phyloP scores from a whole-genome alignment of 1,284 basidiomycete species.

The Ceratobasidium theobromae region DNA sequence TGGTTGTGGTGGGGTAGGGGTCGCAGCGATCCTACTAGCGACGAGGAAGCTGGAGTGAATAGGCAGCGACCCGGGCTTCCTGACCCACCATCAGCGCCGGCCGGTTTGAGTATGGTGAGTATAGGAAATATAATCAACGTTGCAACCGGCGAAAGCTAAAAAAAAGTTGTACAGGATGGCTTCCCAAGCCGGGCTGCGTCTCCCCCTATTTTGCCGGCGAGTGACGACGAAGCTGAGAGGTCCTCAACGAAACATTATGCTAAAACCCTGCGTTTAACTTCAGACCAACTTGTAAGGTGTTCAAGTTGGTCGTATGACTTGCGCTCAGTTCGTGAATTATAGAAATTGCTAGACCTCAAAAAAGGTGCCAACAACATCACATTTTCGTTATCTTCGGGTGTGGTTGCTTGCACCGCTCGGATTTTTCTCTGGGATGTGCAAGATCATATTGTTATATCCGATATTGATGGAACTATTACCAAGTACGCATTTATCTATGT shows the following conservation, averaged over 20 bases:
- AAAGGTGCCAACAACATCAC: conserved; percentile 91
- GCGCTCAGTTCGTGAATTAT: conserved; percentile 21
- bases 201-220: conserved; percentile 32
- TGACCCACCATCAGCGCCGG: conserved; percentile 19
- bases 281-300: conserved; percentile 70
- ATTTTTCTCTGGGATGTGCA: conserved; percentile 96
- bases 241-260: conserved; percentile 66
- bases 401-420: conserved; percentile 84
- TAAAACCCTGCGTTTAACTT: conserved; percentile 88
- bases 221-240: conserved; percentile 34
- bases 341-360: conserved; percentile 87
- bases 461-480: conserved; percentile 99
- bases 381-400: conserved; percentile 91
- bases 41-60: conserved; percentile 43
- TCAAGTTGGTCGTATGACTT: not conserved
- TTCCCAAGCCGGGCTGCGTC: conserved; percentile 14
- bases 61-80: conserved; percentile 35
- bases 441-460: conserved; percentile 90
- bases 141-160: not conserved
- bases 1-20: conserved; percentile 31
- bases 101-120: conserved; percentile 18
- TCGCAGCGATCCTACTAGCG: conserved; percentile 42
- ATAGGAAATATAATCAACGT: not conserved
- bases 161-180: not conserved
- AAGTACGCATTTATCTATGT: conserved; percentile 60